phyloP scores from a whole-genome alignment of 2,329 filamentous ascomycete species.

The Talaromyces sp. region DNA sequence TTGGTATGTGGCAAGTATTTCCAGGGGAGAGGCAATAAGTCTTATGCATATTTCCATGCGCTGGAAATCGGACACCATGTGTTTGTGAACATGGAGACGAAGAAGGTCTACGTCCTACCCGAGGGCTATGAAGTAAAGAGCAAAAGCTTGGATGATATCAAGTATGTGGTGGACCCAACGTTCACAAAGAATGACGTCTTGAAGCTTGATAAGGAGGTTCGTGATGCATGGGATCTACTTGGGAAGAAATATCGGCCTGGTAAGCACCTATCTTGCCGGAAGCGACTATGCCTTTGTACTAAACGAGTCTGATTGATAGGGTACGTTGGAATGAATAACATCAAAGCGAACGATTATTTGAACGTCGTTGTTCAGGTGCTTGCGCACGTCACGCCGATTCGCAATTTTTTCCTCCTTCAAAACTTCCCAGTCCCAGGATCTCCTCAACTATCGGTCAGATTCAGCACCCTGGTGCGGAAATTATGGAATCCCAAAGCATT shows the following conservation, averaged over 20 bases:
- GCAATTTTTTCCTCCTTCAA: constrained; percentile 88
- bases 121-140: constrained; percentile 96
- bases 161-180: constrained; percentile 89
- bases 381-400: constrained; percentile 79
- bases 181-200: constrained; percentile 76
- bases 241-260: constrained; percentile 83
- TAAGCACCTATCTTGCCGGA: constrained; percentile 20
- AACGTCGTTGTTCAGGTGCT: constrained; percentile 92
- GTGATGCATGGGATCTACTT: constrained; percentile 65
- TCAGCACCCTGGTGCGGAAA: constrained; percentile 86
- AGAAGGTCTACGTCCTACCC: constrained; percentile 56
- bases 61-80: constrained; percentile 95
- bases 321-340: constrained; percentile 99
- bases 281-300: constrained; percentile 5
- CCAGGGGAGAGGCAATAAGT: constrained; percentile 87
- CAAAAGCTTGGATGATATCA: constrained; percentile 94
- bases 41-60: constrained; percentile 95
- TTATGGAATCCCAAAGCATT: constrained; percentile 98
- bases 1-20: constrained; percentile 97
- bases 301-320: constrained; percentile 35
- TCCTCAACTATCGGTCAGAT: constrained; percentile 80
- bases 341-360: constrained; percentile 98
- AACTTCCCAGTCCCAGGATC: constrained; percentile 59
- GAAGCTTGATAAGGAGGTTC: constrained; percentile 63
- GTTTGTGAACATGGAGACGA: constrained; percentile 84